Evolutionary conservation across 2,329 filamentous ascomycete species (phyloP).

Genomic region (Sphaerulina populicola): DNA sequence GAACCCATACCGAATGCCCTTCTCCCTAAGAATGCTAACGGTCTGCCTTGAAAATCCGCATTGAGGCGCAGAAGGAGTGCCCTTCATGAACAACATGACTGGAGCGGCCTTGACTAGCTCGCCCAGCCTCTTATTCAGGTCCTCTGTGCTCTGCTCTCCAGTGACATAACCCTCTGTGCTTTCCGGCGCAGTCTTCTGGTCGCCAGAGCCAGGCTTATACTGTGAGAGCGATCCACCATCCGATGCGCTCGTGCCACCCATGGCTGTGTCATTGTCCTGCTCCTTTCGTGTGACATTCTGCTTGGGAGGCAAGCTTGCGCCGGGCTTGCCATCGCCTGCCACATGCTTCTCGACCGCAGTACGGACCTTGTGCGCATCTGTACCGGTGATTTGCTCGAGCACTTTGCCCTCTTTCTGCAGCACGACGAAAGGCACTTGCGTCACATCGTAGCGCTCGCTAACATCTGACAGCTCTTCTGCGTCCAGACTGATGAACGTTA

Average conservation of each 20-base stretch:
- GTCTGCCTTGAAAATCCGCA: slow-evolving; percentile 90
- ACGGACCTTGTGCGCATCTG: slow-evolving; percentile 77
- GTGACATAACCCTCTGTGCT: slow-evolving; percentile 36
- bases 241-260: slow-evolving; percentile 21
- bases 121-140: slow-evolving; percentile 68
- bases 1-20: slow-evolving; percentile 91
- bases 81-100: slow-evolving; percentile 99
- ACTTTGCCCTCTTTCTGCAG: slow-evolving; percentile 67
- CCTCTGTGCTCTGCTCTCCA: slow-evolving; percentile 58
- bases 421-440: slow-evolving; percentile 86
- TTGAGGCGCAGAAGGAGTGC: slow-evolving; percentile 77
- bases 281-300: slow-evolving; percentile 31
- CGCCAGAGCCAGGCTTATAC: slow-evolving; percentile 39
- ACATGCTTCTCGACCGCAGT: slow-evolving; percentile 77
- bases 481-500: slow-evolving; percentile 83
- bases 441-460: slow-evolving; percentile 86
- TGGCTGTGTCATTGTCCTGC: slow-evolving; percentile 8
- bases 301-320: slow-evolving; percentile 36
- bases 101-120: slow-evolving; percentile 90
- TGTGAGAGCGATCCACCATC: slow-evolving; percentile 33
- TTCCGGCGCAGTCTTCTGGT: slow-evolving; percentile 43
- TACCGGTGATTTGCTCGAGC: slow-evolving; percentile 79
- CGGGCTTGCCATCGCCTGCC: slow-evolving; percentile 32
- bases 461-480: slow-evolving; percentile 90
- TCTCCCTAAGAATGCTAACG: slow-evolving; percentile 76